phyloP scores from a whole-genome alignment of 2,329 filamentous ascomycete genomes.

The Chaetothyriales sp. region DNA sequence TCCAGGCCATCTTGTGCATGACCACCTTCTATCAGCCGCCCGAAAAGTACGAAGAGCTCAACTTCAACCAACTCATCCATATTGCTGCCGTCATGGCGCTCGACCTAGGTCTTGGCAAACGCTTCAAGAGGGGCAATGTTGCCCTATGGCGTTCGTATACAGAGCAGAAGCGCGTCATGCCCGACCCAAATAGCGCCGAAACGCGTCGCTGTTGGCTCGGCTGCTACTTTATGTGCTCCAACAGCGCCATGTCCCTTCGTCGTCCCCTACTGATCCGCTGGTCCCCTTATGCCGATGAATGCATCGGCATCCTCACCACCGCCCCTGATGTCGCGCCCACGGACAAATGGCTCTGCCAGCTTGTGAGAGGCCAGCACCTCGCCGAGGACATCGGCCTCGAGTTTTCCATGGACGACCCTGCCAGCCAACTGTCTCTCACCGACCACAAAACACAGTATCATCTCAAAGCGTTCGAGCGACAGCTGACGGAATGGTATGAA shows the following conservation, averaged over 20 bases:
- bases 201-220: constrained; percentile 46
- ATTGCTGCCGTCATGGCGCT: constrained; percentile 69
- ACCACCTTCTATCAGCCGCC: constrained; percentile 80
- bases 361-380: constrained; percentile 46
- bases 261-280: constrained; percentile 46
- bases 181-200: constrained; percentile 41
- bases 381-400: constrained; percentile 56
- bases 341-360: constrained; percentile 43
- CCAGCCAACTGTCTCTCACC: constrained; percentile 38
- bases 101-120: constrained; percentile 62
- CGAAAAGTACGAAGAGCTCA: constrained; percentile 69
- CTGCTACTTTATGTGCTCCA: constrained; percentile 48
- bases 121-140: constrained; percentile 27
- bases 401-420: constrained; percentile 54
- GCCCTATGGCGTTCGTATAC: constrained; percentile 28
- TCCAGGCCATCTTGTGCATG: constrained; percentile 62
- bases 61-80: constrained; percentile 79
- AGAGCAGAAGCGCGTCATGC: constrained; percentile 23
- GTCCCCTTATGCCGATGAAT: constrained; percentile 51
- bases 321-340: constrained; percentile 44
- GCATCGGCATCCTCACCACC: constrained; percentile 42
- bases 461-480: constrained; percentile 50
- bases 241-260: constrained; percentile 44
- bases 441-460: constrained; percentile 53
- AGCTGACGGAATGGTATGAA: constrained; percentile 47